Percentiles rank a stretch among this genome's conserved stretches.
phyloP scores from a whole-genome alignment of 345 rosid species.

The Noccaea bulbosa region DNA sequence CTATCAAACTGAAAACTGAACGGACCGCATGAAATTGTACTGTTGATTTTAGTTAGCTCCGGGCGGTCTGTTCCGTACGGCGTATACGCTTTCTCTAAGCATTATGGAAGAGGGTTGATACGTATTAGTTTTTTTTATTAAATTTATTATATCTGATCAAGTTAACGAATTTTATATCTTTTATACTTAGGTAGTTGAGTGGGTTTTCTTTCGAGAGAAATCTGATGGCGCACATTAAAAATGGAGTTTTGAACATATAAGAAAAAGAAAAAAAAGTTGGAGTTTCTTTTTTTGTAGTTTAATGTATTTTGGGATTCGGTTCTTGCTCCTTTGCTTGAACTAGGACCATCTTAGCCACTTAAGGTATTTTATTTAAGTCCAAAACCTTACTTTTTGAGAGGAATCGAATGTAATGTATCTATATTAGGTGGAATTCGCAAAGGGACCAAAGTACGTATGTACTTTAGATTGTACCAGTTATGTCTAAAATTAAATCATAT shows the following conservation, averaged over 20 bases:
- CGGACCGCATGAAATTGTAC: no score
- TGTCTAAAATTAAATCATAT: not conserved
- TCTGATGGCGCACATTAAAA: conserved; percentile 18
- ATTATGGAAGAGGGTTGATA: no score
- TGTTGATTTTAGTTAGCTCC: not conserved
- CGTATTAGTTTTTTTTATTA: conserved; percentile 4
- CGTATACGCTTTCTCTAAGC: not conserved
- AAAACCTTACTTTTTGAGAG: conserved; percentile 13
- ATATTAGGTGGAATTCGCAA: conserved; percentile 16
- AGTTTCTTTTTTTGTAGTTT: conserved; percentile 4
- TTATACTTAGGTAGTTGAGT: conserved; percentile 1
- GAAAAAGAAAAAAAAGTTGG: not conserved
- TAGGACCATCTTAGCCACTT: conserved; percentile 15
- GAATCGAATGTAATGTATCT: conserved; percentile 17
- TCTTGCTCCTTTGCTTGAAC: conserved; percentile 31
- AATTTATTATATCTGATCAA: not conserved
- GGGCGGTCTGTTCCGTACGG: not conserved
- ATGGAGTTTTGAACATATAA: not conserved
- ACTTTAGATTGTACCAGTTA: not conserved
- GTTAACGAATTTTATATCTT: not conserved
- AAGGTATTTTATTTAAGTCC: conserved; percentile 18
- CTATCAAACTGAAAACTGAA: no score
- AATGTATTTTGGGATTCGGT: conserved; percentile 34
- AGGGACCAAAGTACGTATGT: not conserved
- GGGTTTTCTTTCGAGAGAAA: conserved; percentile 23